Base-by-base conservation (phyloP, 2,329 filamentous ascomycete genomes). In the Zymoseptoria crescenta region DNA sequence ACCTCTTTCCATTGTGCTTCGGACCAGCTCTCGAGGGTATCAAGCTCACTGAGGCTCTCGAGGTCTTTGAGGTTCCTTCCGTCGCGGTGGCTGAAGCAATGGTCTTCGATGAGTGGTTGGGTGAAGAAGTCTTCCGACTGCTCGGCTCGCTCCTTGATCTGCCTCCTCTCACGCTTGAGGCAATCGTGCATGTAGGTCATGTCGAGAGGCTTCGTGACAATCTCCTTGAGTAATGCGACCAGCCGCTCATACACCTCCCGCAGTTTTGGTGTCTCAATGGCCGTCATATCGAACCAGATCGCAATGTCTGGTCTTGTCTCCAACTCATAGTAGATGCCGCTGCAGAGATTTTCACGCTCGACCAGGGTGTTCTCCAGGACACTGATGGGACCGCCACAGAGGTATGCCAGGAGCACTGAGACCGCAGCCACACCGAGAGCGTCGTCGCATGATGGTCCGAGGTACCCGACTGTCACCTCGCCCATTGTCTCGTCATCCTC, bases 401-500 rank as follows among this genome's bases (percentile, higher is more conserved):
- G 83, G 69, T 97, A 99, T 1, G 87, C 86, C 48, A 96, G 80
- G 2, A 95, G 76, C 55, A 96, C 84, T 63, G 89, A 88, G 3
- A 96, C 76, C 1, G 92, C 94, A 13, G 86, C 87, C 9, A 83
- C 79, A 69, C 67, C 68, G 41, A 74, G 27, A 41, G 68, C 59
- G 59, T 96, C 86, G 56, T 83, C 88, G 73, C 88, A 91, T 67
- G 87, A 81, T 0, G 94, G 94, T 0, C 94, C 94, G 57, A 97
- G 85, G 75, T 95, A 96, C 1, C 83, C 88, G 20, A 96, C 85
- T 54, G 90, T 78, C 54, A 97, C 85, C 71, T 97, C 93, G 45
- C 94, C 94, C 58, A 87, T 89, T 0, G 91, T 93, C 72, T 99
- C 94, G 65, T 99, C 94, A 68, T 96, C 93, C 72, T 99, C 94